phyloP scores from a whole-genome alignment of 352 stramenopile genomes.

The Phytopythium cucurbitacearum region DNA sequence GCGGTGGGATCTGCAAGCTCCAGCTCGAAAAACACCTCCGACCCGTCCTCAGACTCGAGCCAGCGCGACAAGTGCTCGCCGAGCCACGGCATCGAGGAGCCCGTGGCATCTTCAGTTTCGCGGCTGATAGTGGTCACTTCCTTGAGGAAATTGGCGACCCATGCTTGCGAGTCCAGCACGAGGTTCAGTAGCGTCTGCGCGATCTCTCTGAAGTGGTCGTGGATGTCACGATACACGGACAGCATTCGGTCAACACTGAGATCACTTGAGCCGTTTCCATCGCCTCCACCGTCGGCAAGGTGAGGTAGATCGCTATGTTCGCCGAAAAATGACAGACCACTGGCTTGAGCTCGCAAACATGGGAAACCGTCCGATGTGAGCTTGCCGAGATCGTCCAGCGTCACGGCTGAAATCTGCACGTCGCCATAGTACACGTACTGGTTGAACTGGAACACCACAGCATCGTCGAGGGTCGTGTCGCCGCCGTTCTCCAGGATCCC shows the following conservation, averaged over 20 bases:
- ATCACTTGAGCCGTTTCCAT: not conserved
- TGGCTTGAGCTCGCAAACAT: constrained; percentile 37
- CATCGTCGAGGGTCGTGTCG: constrained; percentile 17
- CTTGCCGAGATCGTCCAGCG: constrained; percentile 41
- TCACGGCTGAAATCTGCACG: constrained; percentile 12
- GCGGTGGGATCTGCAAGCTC: constrained; percentile 19
- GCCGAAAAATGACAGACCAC: constrained; percentile 27
- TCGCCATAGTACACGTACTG: constrained; percentile 50
- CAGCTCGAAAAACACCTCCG: constrained; percentile 61
- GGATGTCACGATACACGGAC: constrained; percentile 9
- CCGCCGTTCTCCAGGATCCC: constrained; percentile 17
- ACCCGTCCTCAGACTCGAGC: constrained; percentile 41
- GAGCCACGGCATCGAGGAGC: constrained; percentile 19
- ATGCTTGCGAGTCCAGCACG: constrained; percentile 45
- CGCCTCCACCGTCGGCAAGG: not conserved
- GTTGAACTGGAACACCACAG: constrained; percentile 67
- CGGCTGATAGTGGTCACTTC: constrained; percentile 36
- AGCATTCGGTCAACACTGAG: not conserved
- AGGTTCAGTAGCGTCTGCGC: constrained; percentile 29
- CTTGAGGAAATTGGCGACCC: constrained; percentile 41
- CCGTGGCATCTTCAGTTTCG: constrained; percentile 9
- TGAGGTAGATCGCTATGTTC: constrained; percentile 26
- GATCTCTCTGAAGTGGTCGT: constrained; percentile 25
- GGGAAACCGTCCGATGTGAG: constrained; percentile 33
- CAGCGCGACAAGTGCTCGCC: constrained; percentile 41